phyloP scores from a whole-genome alignment of 2,329 filamentous ascomycete genomes.

The Clonostachys rhizophaga region DNA sequence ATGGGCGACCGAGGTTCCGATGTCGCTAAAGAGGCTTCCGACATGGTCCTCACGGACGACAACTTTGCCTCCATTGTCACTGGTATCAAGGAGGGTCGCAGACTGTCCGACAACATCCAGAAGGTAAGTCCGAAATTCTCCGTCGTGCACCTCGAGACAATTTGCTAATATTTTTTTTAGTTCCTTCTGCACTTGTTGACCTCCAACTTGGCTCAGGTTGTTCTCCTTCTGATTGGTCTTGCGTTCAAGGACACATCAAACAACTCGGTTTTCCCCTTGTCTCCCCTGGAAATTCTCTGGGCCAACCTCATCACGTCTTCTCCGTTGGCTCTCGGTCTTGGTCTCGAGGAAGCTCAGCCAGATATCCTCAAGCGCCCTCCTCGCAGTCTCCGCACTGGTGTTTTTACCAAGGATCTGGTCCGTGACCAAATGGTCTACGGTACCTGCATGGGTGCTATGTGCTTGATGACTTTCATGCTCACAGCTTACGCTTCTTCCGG shows the following conservation, averaged over 20 bases:
- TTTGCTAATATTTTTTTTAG: no score
- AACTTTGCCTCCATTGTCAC: conserved; percentile 80
- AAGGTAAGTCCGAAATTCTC: conserved; percentile 41
- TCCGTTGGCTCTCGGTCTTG: conserved; percentile 66
- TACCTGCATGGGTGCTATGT: conserved; percentile 56
- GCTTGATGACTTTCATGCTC: conserved; percentile 55
- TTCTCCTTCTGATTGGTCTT: conserved; percentile 64
- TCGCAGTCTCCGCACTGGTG: conserved; percentile 51
- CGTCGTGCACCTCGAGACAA: no score
- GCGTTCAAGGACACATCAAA: conserved; percentile 58
- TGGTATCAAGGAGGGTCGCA: conserved; percentile 66
- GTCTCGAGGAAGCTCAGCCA: conserved; percentile 63
- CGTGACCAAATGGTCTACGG: conserved; percentile 65
- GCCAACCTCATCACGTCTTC: conserved; percentile 72
- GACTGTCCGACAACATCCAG: conserved; percentile 70
- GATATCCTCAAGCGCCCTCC: conserved; percentile 65
- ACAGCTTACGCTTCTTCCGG: conserved; percentile 48
- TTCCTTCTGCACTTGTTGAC: conserved; percentile 64
- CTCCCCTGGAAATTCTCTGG: conserved; percentile 72
- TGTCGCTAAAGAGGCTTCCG: conserved; percentile 75
- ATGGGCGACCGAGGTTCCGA: conserved; percentile 70
- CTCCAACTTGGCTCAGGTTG: conserved; percentile 66
- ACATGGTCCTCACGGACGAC: conserved; percentile 85
- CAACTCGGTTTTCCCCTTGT: conserved; percentile 64
- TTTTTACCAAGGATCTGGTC: conserved; percentile 62